These are phyloP conservation scores for Xerocomellus amylosporus DNA, from an alignment of 768 basidiomycete species.

Conservation along the genomic window DNA sequence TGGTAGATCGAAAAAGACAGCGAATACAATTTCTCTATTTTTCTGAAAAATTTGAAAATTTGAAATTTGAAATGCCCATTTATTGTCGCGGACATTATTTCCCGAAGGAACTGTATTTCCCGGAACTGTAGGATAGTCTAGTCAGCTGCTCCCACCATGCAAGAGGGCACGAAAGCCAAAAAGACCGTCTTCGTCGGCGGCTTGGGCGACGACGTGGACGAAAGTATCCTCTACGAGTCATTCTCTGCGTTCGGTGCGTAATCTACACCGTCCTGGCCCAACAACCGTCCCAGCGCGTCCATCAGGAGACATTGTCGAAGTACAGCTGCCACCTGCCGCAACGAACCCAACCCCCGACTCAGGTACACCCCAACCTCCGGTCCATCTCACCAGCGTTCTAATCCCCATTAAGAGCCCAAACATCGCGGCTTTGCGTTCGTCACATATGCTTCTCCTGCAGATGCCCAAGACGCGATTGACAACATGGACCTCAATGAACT, in stretches of 20 bases:
- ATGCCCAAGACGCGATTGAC: slow-evolving; percentile 96
- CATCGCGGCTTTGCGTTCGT: slow-evolving; percentile 95
- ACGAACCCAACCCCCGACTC: slow-evolving; percentile 64
- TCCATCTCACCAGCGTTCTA: slow-evolving; percentile 4
- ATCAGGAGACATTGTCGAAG: slow-evolving; percentile 88
- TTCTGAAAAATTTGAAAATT: no score
- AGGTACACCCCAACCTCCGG: slow-evolving; percentile 35
- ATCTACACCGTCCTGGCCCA: background rate
- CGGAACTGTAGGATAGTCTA: no score
- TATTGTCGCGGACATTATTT: no score
- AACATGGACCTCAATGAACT: slow-evolving; percentile 98
- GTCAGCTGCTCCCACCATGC: slow-evolving; percentile 43
- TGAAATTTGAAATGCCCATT: no score
- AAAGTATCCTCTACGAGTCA: slow-evolving; percentile 66
- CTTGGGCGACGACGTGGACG: slow-evolving; percentile 80
- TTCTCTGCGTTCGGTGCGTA: slow-evolving; percentile 85
- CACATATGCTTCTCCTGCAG: slow-evolving; percentile 73
- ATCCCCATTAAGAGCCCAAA: slow-evolving; percentile 52
- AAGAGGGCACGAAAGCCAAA: slow-evolving; percentile 81
- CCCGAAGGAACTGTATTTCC: no score
- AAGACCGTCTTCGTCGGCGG: slow-evolving; percentile 86
- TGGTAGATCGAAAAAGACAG: no score
- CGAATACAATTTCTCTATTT: no score
- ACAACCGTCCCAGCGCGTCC: slow-evolving; percentile 5
- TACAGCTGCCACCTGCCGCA: slow-evolving; percentile 79